These are phyloP conservation scores for Mucor racemosus DNA, from an alignment of 371 early-diverging fungal genomes.

Conservation along the genomic window DNA sequence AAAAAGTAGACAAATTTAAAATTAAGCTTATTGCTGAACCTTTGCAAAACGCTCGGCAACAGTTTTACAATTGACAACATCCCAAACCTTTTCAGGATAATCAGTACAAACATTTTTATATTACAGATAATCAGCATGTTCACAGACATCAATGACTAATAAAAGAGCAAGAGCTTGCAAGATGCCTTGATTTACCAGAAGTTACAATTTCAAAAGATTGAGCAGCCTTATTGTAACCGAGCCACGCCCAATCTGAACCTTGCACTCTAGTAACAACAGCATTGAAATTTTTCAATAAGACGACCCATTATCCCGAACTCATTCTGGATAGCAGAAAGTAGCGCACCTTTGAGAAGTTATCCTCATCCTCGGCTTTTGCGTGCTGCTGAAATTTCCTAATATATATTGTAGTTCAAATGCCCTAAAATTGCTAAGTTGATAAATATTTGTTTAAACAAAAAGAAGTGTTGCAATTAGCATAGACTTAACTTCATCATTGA, in stretches of 20 bases:
- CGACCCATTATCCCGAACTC: constrained; percentile 90
- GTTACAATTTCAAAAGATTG: constrained; percentile 87
- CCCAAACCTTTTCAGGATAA: constrained; percentile 95
- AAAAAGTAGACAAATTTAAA: not conserved
- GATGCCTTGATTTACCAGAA: constrained; percentile 96
- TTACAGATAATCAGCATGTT: constrained; percentile 96
- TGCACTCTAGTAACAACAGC: no score
- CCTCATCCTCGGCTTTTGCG: constrained; percentile 59
- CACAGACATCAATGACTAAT: constrained; percentile 97
- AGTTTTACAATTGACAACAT: constrained; percentile 97
- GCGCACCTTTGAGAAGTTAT: constrained; percentile 24
- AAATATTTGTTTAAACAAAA: not conserved
- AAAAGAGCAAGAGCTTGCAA: constrained; percentile 79
- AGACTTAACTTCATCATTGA: constrained; percentile 89
- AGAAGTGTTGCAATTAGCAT: no score
- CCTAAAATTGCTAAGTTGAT: constrained; percentile 26
- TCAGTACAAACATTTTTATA: no score
- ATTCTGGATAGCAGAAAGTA: constrained; percentile 61
- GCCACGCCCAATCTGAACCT: constrained; percentile 99
- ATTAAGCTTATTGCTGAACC: constrained; percentile 28
- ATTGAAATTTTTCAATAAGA: constrained; percentile 77
- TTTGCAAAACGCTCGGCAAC: constrained; percentile 82
- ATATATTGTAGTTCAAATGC: constrained; percentile 97
- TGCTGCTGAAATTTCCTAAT: constrained; percentile 93
- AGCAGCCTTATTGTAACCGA: constrained; percentile 87